Evolutionary conservation across 345 rosid species (phyloP).

Genomic region (Linum lewisii): DNA sequence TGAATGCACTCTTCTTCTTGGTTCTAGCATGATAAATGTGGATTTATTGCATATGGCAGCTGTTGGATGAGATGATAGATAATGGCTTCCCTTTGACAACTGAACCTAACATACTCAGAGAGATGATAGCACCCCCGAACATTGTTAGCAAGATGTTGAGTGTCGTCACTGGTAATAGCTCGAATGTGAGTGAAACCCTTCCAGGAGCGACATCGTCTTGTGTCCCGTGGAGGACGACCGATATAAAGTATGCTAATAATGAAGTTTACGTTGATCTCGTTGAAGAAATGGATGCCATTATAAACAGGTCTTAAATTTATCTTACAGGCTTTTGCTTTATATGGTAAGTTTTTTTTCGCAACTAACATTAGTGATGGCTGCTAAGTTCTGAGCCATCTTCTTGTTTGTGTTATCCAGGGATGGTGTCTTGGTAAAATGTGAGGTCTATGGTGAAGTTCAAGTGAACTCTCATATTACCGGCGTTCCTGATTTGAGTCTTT

Average conservation of each 20-base stretch:
- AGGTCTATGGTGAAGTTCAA: conserved; percentile 76
- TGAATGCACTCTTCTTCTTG: not conserved
- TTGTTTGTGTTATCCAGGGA: conserved; percentile 37
- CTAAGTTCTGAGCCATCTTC: conserved; percentile 13
- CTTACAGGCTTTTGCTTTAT: too few species aligned
- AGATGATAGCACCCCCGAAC: conserved; percentile 94
- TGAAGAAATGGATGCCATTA: conserved; percentile 88
- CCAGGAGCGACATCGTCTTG: conserved; percentile 82
- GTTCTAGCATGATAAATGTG: too few species aligned
- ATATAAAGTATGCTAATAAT: conserved; percentile 71
- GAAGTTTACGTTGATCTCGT: conserved; percentile 90
- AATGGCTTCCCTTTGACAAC: conserved; percentile 97
- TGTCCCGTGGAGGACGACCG: conserved; percentile 90
- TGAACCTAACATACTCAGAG: conserved; percentile 78
- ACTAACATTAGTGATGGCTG: too few species aligned
- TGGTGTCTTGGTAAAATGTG: conserved; percentile 51
- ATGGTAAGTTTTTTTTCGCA: too few species aligned
- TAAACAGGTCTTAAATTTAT: conserved; percentile 82
- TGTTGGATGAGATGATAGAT: conserved; percentile 96
- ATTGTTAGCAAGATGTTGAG: conserved; percentile 85
- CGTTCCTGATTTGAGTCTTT: conserved; percentile 86
- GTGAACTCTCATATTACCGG: conserved; percentile 87
- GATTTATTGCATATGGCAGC: conserved; percentile 51
- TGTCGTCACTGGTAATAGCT: conserved; percentile 86
- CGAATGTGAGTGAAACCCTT: conserved; percentile 71